Base-by-base conservation (phyloP, 139 green algal genomes). In the Gonium pectorale region DNA sequence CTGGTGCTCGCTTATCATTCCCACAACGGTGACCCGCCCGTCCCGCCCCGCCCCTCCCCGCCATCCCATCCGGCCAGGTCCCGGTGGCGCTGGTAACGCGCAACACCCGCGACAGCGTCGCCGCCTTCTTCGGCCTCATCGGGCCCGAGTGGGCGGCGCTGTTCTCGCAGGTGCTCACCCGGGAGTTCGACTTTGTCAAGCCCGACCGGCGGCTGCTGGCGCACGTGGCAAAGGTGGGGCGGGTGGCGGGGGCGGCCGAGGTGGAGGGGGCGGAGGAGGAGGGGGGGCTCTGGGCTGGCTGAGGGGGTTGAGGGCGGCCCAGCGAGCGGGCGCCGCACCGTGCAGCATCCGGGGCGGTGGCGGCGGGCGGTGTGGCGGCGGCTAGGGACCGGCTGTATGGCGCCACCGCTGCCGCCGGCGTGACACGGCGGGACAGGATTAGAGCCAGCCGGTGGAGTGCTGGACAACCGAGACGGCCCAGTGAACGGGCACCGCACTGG, bases 131-230 rank as follows among this genome's bases (percentile, higher is more conserved):
- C 59, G 15, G 60, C 46, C 74, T 92, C n/a, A 86, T 96, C n/a
- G 91, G 91, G 29, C 81, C 90, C 54, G 87, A 95, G 80, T 94
- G 85, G 87, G 67, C 86, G 54, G n/a, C 5, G 7, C 66, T 91
- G 24, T 95, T 96, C 78, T 81, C 87, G 33, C 85, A 88, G 35
- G 67, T 95, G 49, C 87, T 95, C 21, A 96, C 93, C 0, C 86
- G 93, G 9, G 89, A 96, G 83, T 92, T 93, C 80, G 46, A 33
- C 3, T 93, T 87, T 44, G 93, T 96, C 31, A 96, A 96, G 83
- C 93, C 93, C 0, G 93, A 96, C 86, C 90, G 92, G 66, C 71
- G 93, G 29, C 85, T 93, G 41, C 80, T 96, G 74, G 35, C 91
- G 60, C 81, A 95, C 62, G 89, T 95, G 73, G 90, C 91, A 35